These are phyloP conservation scores for Diversispora eburnea DNA, from an alignment of 192 early-diverging fungal genomes.

Conservation along the genomic window DNA sequence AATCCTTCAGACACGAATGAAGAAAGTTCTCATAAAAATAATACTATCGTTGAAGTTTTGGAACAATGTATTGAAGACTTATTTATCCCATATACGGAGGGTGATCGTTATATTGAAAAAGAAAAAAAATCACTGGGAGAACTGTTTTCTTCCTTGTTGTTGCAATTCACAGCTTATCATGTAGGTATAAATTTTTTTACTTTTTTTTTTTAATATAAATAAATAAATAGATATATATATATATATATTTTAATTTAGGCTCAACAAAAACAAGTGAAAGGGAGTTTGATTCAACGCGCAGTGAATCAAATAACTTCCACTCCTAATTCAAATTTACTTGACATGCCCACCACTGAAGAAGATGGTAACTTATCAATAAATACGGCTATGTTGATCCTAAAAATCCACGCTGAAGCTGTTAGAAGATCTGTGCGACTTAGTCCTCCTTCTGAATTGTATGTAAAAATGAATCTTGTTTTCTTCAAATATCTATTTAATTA, in stretches of 20 bases:
- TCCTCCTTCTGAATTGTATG: slow-evolving; percentile 57
- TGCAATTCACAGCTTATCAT: slow-evolving; percentile 44
- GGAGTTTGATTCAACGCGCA: slow-evolving; percentile 18
- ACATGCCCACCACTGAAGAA: slow-evolving; percentile 33
- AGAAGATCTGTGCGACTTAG: slow-evolving; percentile 76
- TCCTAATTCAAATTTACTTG: slow-evolving; percentile 8
- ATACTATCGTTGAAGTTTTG: slow-evolving; percentile 66
- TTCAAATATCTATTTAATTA: not conserved
- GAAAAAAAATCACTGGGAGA: slow-evolving; percentile 72
- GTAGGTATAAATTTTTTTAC: slow-evolving; percentile 15
- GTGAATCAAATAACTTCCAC: slow-evolving; percentile 26
- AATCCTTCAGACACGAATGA: slow-evolving; percentile 22
- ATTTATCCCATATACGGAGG: slow-evolving; percentile 91
- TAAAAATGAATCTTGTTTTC: not conserved
- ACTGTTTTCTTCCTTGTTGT: slow-evolving; percentile 44
- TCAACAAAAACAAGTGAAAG: not conserved
- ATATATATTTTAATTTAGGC: slow-evolving; percentile 6
- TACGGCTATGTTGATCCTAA: slow-evolving; percentile 52
- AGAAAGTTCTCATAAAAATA: slow-evolving; percentile 28
- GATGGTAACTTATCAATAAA: slow-evolving; percentile 43
- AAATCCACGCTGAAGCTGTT: slow-evolving; percentile 75
- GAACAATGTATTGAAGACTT: slow-evolving; percentile 92
- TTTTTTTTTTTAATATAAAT: not conserved
- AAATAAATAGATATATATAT: not conserved
- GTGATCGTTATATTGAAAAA: slow-evolving; percentile 77